Evolutionary conservation across 371 early-diverging fungal genomes (phyloP), one percentile per base, ranked within the genome.

Genomic region (Rhizopus sp.): DNA sequence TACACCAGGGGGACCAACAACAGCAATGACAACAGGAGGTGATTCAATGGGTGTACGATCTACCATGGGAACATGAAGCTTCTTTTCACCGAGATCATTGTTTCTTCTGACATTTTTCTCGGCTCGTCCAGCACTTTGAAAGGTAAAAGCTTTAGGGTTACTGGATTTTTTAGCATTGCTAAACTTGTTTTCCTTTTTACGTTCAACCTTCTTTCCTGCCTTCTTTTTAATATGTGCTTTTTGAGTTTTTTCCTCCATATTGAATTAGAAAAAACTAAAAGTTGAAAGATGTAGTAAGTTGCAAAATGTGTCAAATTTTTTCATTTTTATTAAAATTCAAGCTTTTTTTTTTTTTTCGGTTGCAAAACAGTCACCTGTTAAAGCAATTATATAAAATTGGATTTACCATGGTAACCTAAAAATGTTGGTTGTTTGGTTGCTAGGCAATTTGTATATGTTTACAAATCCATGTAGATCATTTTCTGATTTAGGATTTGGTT

Each of bases 1-100:
- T 83, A 93, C 93, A 44, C 87, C 86, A 45, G 97, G 95, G 39
- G 99, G 99, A 12, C 99, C 99, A 54, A 95, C 96, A 5, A 98
- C 96, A 7, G 97, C 96, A 46, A 95, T 85, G 3, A 97, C 85
- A 8, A 94, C 82, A 23, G 99, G 99, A 32, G 98, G 94, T 37
- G 96, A 84, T 51, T 90, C 93, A 55, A 88, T 66, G 1, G 97
- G 95, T 29, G 95, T 94, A 63, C 96, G 89, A 80, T 98, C 97
- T 38, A 95, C 93, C 59, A 93, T 72, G 9, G 99, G 97, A 3
- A 98, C 94, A 75, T 98, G 99, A 50, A 95, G 88, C 62, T 89
- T 92, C 62, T 92, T 93, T 78, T 98, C 91, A 50, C 87, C 87
- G 57, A 87, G 73, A 69, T 97, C 97, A 60, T 86, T 67, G 67